phyloP scores from a whole-genome alignment of 345 rosid species.

The Clausena lansium region DNA sequence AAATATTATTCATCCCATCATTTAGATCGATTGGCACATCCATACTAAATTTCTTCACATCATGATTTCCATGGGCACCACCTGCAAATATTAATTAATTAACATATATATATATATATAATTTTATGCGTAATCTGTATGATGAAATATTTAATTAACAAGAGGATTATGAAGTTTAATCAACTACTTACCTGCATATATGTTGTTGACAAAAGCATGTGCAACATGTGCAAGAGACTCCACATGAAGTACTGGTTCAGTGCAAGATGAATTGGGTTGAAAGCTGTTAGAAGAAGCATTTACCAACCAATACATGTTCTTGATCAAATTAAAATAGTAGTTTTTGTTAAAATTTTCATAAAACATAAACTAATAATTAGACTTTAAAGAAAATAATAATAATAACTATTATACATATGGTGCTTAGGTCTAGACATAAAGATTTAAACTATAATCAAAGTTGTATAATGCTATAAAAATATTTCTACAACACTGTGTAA shows the following conservation, averaged over 20 bases:
- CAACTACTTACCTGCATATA: conserved; percentile 44
- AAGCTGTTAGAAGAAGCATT: conserved; percentile 34
- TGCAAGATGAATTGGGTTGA: conserved; percentile 49
- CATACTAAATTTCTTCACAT: conserved; percentile 43
- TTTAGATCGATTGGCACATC: conserved; percentile 38
- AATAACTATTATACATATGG: too few species aligned
- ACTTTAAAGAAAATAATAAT: too few species aligned
- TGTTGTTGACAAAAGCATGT: conserved; percentile 60
- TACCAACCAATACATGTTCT: neutral
- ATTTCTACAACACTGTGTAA: too few species aligned
- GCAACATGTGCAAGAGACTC: conserved; percentile 69
- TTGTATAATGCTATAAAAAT: too few species aligned
- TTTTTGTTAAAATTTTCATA: too few species aligned
- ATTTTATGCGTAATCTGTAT: too few species aligned
- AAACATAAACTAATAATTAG: too few species aligned
- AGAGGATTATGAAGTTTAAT: neutral
- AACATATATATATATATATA: too few species aligned
- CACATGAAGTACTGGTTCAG: conserved; percentile 49
- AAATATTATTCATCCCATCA: conserved; percentile 57
- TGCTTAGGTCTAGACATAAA: too few species aligned
- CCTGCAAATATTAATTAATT: conserved; percentile 35
- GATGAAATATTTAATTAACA: neutral
- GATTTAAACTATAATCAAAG: too few species aligned
- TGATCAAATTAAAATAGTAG: too few species aligned
- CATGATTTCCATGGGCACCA: conserved; percentile 65